phyloP scores from a whole-genome alignment of 192 early-diverging fungal species.

The Chytriomyces sp. region DNA sequence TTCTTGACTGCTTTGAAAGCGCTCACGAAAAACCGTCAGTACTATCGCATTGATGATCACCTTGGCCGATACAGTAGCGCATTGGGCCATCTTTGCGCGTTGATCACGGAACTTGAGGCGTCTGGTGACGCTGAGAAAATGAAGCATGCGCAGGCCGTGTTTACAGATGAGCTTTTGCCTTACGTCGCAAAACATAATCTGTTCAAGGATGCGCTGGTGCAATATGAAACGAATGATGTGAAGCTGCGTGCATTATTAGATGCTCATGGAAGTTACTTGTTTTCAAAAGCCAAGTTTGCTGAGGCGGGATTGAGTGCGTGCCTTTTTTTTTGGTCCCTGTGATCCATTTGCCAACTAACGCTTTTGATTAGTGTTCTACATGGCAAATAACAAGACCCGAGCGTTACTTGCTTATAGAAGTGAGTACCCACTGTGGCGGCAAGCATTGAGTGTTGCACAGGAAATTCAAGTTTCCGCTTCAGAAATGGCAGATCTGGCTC shows the following conservation, averaged over 20 bases:
- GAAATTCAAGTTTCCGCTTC: slow-evolving; percentile 54
- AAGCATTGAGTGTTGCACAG: slow-evolving; percentile 68
- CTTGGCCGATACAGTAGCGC: slow-evolving; percentile 72
- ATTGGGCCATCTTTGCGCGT: slow-evolving; percentile 62
- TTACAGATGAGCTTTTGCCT: slow-evolving; percentile 29
- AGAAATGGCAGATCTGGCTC: slow-evolving; percentile 58
- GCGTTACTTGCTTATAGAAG: slow-evolving; percentile 63
- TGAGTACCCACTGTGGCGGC: slow-evolving; percentile 61
- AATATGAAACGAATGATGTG: slow-evolving; percentile 51
- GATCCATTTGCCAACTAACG: not conserved
- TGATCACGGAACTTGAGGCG: slow-evolving; percentile 8
- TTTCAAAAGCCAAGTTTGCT: slow-evolving; percentile 56
- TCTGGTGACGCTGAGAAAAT: slow-evolving; percentile 4
- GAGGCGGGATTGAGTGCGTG: slow-evolving; percentile 60
- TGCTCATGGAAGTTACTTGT: slow-evolving; percentile 71
- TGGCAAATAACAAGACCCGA: slow-evolving; percentile 60
- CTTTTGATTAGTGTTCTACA: slow-evolving; percentile 50
- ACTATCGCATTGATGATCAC: slow-evolving; percentile 87
- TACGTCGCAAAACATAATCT: slow-evolving; percentile 73
- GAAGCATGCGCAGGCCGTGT: slow-evolving; percentile 8
- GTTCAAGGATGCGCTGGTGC: slow-evolving; percentile 62
- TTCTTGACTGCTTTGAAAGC: slow-evolving; percentile 82
- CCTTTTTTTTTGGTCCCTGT: slow-evolving; percentile 7
- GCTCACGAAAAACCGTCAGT: slow-evolving; percentile 78
- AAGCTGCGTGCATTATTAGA: not conserved